These are phyloP conservation scores for Leccinum fibrillosum DNA, from an alignment of 768 basidiomycete genomes.

Conservation along the genomic window DNA sequence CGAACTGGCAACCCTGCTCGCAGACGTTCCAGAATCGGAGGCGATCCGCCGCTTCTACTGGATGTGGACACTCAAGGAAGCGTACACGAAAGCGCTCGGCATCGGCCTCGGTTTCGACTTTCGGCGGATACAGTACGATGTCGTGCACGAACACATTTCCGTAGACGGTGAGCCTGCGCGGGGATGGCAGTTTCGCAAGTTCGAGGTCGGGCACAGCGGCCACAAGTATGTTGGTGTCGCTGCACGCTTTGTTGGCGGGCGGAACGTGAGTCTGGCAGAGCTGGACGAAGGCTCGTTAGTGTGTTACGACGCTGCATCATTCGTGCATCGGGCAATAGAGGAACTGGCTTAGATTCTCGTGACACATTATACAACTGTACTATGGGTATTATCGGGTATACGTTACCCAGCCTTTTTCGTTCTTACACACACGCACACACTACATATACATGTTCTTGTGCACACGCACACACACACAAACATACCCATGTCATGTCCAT, in stretches of 20 bases:
- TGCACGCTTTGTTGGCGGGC: slow-evolving; percentile 55
- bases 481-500: not conserved
- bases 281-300: slow-evolving; percentile 39
- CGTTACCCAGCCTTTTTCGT: not conserved
- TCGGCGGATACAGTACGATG: slow-evolving; percentile 68
- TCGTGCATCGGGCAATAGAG: slow-evolving; percentile 46
- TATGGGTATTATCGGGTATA: slow-evolving; percentile 16
- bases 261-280: slow-evolving; percentile 30
- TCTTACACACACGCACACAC: not conserved
- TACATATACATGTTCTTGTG: not conserved
- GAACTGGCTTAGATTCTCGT: slow-evolving; percentile 30
- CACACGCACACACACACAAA: not conserved
- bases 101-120: slow-evolving; percentile 83
- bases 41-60: slow-evolving; percentile 67
- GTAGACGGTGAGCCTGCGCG: slow-evolving; percentile 55
- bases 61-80: slow-evolving; percentile 91
- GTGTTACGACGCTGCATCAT: slow-evolving; percentile 45
- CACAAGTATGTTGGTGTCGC: slow-evolving; percentile 66
- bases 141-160: slow-evolving; percentile 45
- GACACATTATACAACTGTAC: slow-evolving; percentile 16
- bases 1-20: slow-evolving; percentile 34
- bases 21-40: slow-evolving; percentile 44
- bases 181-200: slow-evolving; percentile 71
- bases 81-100: slow-evolving; percentile 87
- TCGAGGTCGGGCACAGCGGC: slow-evolving; percentile 45